Conservation (phyloP, 2,329 filamentous ascomycete species). For the Orbilia quercus region DNA sequence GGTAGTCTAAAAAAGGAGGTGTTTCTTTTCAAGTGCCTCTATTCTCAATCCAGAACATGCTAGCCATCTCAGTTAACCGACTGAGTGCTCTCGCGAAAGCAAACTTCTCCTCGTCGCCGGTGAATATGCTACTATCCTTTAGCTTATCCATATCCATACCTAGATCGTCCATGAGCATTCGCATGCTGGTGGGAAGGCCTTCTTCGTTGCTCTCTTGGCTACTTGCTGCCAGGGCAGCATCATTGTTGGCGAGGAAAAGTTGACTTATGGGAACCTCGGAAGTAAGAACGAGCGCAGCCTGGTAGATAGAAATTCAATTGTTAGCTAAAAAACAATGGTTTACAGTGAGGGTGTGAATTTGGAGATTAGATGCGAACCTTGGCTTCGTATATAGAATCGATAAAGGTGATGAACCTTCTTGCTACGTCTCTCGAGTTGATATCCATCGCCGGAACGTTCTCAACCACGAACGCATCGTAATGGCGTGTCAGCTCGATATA, state of each 20-base stretch:
- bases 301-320: constrained; percentile 58
- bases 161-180: constrained; percentile 85
- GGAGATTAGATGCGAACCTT: constrained; percentile 63
- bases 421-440: constrained; percentile 86
- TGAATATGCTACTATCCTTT: constrained; percentile 87
- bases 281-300: constrained; percentile 95
- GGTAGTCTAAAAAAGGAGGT: neutral
- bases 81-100: constrained; percentile 91
- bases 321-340: neutral
- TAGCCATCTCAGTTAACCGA: constrained; percentile 69
- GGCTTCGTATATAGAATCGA: constrained; percentile 92
- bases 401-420: constrained; percentile 93
- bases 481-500: constrained; percentile 90
- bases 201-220: constrained; percentile 69
- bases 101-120: constrained; percentile 94
- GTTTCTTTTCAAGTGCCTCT: constrained; percentile 33
- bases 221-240: constrained; percentile 69
- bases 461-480: constrained; percentile 93
- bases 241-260: constrained; percentile 73
- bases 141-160: constrained; percentile 85
- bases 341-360: neutral
- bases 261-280: constrained; percentile 85
- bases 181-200: constrained; percentile 75
- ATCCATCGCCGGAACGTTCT: constrained; percentile 91
- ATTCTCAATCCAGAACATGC: constrained; percentile 53